Evolutionary conservation across 2,329 filamentous ascomycete species (phyloP), one percentile per base, ranked within the genome.

Genomic region (Sclerotinia glacialis): DNA sequence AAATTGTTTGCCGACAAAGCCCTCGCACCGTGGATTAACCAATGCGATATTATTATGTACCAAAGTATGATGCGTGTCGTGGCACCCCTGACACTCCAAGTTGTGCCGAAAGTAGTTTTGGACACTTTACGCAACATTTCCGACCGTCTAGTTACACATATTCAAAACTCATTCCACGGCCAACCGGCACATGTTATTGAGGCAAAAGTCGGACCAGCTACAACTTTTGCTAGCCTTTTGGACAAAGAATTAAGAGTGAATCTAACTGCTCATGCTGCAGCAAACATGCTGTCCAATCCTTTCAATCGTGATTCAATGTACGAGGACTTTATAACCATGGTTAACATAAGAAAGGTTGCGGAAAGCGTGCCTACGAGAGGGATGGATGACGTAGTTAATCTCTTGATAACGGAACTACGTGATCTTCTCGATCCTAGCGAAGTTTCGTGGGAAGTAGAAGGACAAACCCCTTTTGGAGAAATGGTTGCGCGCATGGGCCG

Each of bases 1-100:
- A 97, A 96, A 78, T 81, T 99, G 2, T 90, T 99, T 74, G 88
- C 88, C 18, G 87, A 96, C 74, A 87, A 90, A 2, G 88, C 88
- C 65, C 81, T 98, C 65, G 92, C 93, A 3, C 85, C 90, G 1
- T 99, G 95, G 95, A 96, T 99, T 69, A 91, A 95, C 76, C 90
- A 96, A 77, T 97, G 92, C 76, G 95, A 99, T 77, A 96, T 95
- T 79, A 84, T 94, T 44, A 91, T 97, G 80, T 99, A 99, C 76
- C 93, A 98, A 77, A 93, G 93, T 72, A 97, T 98, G 90, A 93
- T 97, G 80, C 89, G 89, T 64, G 96, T 97, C 69, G 87, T 98
- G 50, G 90, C 91, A 1, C 88, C 89, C n/a, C 83, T 98, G 50
- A 95, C 92, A 5, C 83, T 97, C 9, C 93, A 98, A 77, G 93